phyloP scores from a whole-genome alignment of 495 filamentous ascomycete species.

The Aspergillus funiculosus region DNA sequence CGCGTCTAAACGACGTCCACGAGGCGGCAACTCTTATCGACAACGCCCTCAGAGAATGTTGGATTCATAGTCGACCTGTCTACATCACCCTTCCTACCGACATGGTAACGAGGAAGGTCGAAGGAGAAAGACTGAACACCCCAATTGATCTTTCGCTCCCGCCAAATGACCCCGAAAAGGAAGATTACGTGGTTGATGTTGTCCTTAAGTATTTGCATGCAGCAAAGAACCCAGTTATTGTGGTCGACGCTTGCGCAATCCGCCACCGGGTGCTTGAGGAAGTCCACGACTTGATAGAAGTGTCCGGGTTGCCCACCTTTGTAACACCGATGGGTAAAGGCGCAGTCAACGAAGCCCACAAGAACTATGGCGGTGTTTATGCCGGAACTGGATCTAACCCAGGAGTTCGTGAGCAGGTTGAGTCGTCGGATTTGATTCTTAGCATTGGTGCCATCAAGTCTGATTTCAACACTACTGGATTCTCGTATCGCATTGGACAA shows the following conservation, averaged over 20 bases:
- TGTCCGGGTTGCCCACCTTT: conserved; percentile 73
- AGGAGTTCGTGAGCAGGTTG: conserved; percentile 66
- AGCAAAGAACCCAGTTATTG: conserved; percentile 70
- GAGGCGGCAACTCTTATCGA: conserved; percentile 75
- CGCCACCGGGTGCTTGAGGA: conserved; percentile 72
- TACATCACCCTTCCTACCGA: conserved; percentile 86
- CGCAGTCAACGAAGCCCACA: conserved; percentile 69
- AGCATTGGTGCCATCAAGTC: conserved; percentile 78
- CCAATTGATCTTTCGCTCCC: conserved; percentile 62
- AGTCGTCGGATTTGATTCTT: conserved; percentile 76
- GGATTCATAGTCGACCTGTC: conserved; percentile 65
- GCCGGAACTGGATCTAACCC: conserved; percentile 70
- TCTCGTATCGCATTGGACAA: conserved; percentile 77
- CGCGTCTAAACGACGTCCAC: conserved; percentile 60
- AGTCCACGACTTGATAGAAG: conserved; percentile 69
- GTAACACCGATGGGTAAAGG: conserved; percentile 92
- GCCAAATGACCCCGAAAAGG: conserved; percentile 62
- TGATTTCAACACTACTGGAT: conserved; percentile 89
- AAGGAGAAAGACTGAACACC: conserved; percentile 62
- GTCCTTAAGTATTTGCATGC: conserved; percentile 70
- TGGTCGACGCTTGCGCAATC: conserved; percentile 89
- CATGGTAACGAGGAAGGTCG: conserved; percentile 72
- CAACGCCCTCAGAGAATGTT: conserved; percentile 72
- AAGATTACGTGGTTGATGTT: conserved; percentile 78
- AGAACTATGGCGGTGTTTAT: conserved; percentile 81